Evolutionary conservation across 1,139 yeast species (phyloP), one percentile per base, ranked within the genome.

Genomic region (Taphrina confusa): DNA sequence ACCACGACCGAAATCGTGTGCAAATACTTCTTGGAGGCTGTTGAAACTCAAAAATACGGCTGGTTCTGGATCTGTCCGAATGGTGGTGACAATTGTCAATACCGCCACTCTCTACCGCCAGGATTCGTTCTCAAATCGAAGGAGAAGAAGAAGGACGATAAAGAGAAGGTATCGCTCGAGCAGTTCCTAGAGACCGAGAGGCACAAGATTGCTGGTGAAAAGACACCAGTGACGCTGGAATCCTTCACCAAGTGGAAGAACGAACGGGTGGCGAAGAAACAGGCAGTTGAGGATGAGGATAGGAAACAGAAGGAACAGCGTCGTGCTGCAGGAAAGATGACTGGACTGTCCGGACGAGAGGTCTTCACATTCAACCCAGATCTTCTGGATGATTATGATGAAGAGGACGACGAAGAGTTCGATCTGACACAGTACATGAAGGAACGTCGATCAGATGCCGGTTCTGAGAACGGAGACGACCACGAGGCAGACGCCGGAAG

Each of bases 31-130:
- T 87, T 92, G 68, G 96, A 90, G 64, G 98, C 98, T 0, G 97
- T 94, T 64, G 98, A 94, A 71, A 90, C 90, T 70, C 94, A 95
- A 62, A 91, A 92, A 72, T 92, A 94, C 72, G 98, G 99, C 68
- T 92, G 98, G 98, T 91, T 92, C 75, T 92, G 98, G 99, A 81
- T 82, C 31, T 92, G 99, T 77, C 99, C 98, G 36, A 88, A 88
- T 68, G 92, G 92, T 42, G 56, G 96, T 65, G 84, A 85, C 67
- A 85, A 82, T 61, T 94, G 99, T 81, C 92, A 86, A 78, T 94
- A 94, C 77, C 84, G 82, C 73, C 99, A 94, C 74, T 86, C 97
- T n/a, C 79, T 94, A 68, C 99, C 99, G 45, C 90, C 94, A 49
- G 99, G 98, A 1, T 94, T 90, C 73, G 95, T 89, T 60, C 81